These are phyloP conservation scores for Globisporangium ultimum DNA, from an alignment of 352 stramenopile genomes.

Conservation along the genomic window DNA sequence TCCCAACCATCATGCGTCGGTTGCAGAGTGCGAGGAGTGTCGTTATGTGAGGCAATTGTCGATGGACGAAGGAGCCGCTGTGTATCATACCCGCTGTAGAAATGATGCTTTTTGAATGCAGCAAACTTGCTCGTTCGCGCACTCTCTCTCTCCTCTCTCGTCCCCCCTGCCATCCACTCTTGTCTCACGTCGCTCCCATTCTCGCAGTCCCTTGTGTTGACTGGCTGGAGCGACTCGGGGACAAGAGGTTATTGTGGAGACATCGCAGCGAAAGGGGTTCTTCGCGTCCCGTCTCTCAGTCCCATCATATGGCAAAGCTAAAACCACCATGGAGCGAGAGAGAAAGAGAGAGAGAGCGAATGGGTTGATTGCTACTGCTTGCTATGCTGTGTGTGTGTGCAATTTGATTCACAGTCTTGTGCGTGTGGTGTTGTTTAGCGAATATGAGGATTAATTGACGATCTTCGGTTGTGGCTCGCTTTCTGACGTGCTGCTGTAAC, in stretches of 20 bases:
- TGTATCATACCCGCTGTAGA: too few species aligned
- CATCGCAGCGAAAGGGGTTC: not conserved
- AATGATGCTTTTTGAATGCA: slow-evolving; percentile 6
- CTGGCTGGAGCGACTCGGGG: not conserved
- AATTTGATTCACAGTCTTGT: slow-evolving; percentile 11
- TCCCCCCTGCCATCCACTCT: not conserved
- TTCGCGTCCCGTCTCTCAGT: not conserved
- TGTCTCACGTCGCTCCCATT: not conserved
- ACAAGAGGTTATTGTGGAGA: not conserved
- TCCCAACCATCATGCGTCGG: too few species aligned
- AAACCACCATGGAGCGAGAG: not conserved
- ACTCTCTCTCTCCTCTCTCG: not conserved
- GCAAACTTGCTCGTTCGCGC: not conserved
- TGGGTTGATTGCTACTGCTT: not conserved
- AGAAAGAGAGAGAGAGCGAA: too few species aligned
- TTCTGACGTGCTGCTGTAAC: slow-evolving; percentile 8
- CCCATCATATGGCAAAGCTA: slow-evolving; percentile 6
- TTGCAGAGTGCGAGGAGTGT: too few species aligned
- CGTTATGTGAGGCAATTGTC: not conserved
- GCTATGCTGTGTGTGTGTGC: not conserved
- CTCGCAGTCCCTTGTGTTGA: too few species aligned
- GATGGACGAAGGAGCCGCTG: too few species aligned
- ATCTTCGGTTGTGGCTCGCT: slow-evolving; percentile 10
- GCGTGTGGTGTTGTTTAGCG: slow-evolving; percentile 6
- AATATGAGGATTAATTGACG: slow-evolving; percentile 11